Base-by-base conservation (phyloP, 2,329 filamentous ascomycete genomes). In the Hypoxylon sp. region DNA sequence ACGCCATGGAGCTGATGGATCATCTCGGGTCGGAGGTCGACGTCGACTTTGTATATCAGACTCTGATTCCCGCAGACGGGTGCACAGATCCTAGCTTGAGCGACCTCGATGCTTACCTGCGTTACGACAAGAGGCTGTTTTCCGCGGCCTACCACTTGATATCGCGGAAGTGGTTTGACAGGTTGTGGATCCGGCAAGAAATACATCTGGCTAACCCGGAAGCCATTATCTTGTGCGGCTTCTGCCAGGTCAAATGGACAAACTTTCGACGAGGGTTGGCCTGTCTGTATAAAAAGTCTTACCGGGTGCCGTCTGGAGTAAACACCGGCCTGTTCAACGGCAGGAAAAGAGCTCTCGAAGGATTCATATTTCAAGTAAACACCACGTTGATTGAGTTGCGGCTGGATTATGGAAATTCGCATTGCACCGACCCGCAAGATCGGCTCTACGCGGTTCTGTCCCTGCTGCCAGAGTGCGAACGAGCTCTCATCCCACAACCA, bases 181-280 rank as follows among this genome's bases (percentile, higher is more conserved):
- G 64, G 16, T 48, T 71, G 2, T 71, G 70, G 68, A 36, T 69
- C 14, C 64, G 61, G 16, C 70, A 70, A 42, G 70, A 71, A 46
- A 65, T 70, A 2, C 46, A 11, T 8, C 30, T 68, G 6, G 69
- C 69, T 1, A 64, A 66, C 12, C 40, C 45, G 11, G 48, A 65
- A 38, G 65, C 62, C 9, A 48, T 64, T 18, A 38, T 61, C 1
- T 32, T 45, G 42, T 68, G 66, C 12, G 66, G 63, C 14, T 38
- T 20, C 18, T 11, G 7, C 11, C 40, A 49, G 24, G 51, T 66
- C 7, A 45, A 40, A 8, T 68, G 58, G 58, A 16, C n/a, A 6
- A 40, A 1, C 16, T 66, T 63, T 36, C 52, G 46, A n/a, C 51
- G 42, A 24, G 58, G 49, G 11, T 28, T 65, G 8, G 22, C 12